Evolutionary conservation across 179 eudicot species (phyloP).

Genomic region (Camellia oleifera): DNA sequence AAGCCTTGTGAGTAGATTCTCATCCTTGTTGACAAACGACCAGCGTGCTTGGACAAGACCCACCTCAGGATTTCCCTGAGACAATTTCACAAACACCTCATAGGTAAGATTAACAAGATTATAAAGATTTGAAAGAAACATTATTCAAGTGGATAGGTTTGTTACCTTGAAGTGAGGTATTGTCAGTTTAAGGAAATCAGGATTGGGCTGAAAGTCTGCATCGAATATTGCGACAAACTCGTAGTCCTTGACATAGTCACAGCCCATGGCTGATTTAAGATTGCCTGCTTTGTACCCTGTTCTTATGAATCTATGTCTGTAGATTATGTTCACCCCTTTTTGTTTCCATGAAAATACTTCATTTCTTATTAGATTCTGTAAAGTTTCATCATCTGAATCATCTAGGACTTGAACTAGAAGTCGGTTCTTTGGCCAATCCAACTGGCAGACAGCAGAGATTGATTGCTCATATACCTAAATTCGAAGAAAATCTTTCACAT

Average conservation of each 20-base stretch:
- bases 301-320: conserved; percentile 60
- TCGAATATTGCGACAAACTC: conserved; percentile 69
- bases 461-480: conserved; percentile 58
- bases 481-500: not conserved
- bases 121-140: not conserved
- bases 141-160: not conserved
- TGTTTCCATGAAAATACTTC: conserved; percentile 56
- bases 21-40: conserved; percentile 71
- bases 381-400: conserved; percentile 61
- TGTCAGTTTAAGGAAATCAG: conserved; percentile 57
- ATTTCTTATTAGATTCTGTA: conserved; percentile 48
- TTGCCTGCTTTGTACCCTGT: conserved; percentile 79
- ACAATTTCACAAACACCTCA: not conserved
- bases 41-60: conserved; percentile 74
- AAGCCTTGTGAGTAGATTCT: conserved; percentile 64
- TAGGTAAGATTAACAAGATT: not conserved
- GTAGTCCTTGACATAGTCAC: conserved; percentile 68
- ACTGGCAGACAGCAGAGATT: conserved; percentile 55
- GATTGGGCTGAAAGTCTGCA: conserved; percentile 68
- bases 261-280: conserved; percentile 67
- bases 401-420: conserved; percentile 58
- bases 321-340: conserved; percentile 66
- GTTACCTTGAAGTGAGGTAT: conserved; percentile 66
- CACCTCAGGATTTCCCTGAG: conserved; percentile 60
- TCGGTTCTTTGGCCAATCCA: conserved; percentile 67